Base-by-base conservation (phyloP, 2,329 filamentous ascomycete species). In the Colletotrichum somersetense region DNA sequence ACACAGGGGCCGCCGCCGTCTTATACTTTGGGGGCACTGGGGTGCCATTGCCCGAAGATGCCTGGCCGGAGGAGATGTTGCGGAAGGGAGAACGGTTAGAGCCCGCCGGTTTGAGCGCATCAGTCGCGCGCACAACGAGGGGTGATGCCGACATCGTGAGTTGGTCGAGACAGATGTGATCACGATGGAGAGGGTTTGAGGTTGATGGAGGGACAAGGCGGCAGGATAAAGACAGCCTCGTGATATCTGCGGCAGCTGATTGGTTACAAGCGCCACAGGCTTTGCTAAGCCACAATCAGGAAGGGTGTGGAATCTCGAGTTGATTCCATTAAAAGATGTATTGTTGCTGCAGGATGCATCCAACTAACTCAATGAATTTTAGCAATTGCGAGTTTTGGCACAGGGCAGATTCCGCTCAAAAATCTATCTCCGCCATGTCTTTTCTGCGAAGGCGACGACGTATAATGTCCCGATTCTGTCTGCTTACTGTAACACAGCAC, bases 91-190 rank as follows among this genome's bases (percentile, higher is more conserved):
- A 87, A 0, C 83, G 82, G 62, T 81, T 78, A 38, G 83, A 73
- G 44, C 80, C 78, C 33, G 77, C 62, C 30, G 79, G 75, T 61
- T 79, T 76, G 35, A 80, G 78, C 35, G 78, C 76, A 73, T 84
- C 82, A 66, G 77, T 77, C 23, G 83, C 79, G 57, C 81, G 78
- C 4, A 81, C 81, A 70, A 86, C 81, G 70, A 86, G 81, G 18
- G 85, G 85, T 18, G 85, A 87, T 75, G 83, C 79, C 70, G 85
- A 81, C 85, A 87, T 87, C 72, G 53, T 76, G 77, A 75, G 18
- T 42, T 57, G 33, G 44, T 56, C 67, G 44, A 53, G 56, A 55
- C 38, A 35, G 55, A 64, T 56, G 40, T 56, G 46, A 61, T 55
- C 48, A 59, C 61, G 26, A 65, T 72, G 46, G 7, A 40, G 44